Percentiles rank a stretch among this genome's conserved stretches.
These are phyloP conservation scores for Debaryomyces sp. DNA, from an alignment of 1,139 yeast genomes.

Conservation along the genomic window DNA sequence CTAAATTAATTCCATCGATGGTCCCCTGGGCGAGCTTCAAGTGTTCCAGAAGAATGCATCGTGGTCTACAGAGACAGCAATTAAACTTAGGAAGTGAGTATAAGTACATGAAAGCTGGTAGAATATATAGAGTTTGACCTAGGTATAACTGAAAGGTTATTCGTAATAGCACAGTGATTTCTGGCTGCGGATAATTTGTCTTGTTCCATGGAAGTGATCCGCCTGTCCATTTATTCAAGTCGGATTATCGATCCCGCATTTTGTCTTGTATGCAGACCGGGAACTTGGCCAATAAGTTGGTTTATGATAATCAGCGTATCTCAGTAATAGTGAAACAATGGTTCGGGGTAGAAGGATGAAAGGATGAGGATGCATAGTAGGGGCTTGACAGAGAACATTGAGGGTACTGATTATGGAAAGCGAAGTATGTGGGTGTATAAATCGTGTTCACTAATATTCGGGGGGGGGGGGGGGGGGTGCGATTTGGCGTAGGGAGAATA, in stretches of 20 bases:
- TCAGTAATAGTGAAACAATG: not conserved
- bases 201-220: not conserved
- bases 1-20: not conserved
- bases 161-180: not conserved
- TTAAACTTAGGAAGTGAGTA: not conserved
- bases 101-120: not conserved
- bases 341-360: not conserved
- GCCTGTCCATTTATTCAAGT: slow-evolving; percentile 1
- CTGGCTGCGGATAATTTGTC: not conserved
- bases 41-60: not conserved
- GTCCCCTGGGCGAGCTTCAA: not conserved
- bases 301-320: slow-evolving; percentile 1
- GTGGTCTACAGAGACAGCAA: not conserved
- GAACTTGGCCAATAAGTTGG: not conserved
- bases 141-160: not conserved
- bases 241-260: slow-evolving; percentile 5
- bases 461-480: no score
- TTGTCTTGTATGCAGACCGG: not conserved
- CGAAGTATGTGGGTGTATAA: not conserved
- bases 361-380: not conserved
- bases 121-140: not conserved
- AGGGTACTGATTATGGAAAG: not conserved
- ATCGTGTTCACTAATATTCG: not conserved
- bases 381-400: not conserved
- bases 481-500: not conserved